These are phyloP conservation scores for Fusarium buxicola DNA, from an alignment of 2,329 filamentous ascomycete species.

Conservation along the genomic window DNA sequence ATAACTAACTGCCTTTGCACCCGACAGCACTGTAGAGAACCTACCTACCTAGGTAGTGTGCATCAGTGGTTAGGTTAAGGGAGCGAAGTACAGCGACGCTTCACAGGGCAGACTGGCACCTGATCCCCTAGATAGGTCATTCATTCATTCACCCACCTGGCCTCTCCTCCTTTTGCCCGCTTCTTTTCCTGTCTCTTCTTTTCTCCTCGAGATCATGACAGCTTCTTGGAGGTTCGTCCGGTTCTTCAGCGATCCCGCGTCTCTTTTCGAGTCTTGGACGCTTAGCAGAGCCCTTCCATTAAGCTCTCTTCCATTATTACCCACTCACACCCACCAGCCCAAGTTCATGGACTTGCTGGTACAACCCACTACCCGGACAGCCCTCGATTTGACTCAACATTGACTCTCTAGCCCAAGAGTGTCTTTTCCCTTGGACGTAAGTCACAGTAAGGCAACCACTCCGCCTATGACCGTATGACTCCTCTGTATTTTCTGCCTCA, in stretches of 20 bases:
- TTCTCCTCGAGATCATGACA: neutral
- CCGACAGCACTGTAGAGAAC: neutral
- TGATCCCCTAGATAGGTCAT: constrained; percentile 16
- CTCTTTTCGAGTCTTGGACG: neutral
- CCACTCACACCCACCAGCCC: neutral
- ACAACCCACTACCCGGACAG: neutral
- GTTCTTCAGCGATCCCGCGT: neutral
- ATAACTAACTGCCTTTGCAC: constrained; percentile 4
- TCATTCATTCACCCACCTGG: constrained; percentile 14
- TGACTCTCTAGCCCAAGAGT: neutral
- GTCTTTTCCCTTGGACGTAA: constrained; percentile 3
- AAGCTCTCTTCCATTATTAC: neutral
- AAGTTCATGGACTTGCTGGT: neutral
- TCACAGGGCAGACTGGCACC: constrained; percentile 12
- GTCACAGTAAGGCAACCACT: constrained; percentile 22
- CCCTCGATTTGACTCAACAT: neutral
- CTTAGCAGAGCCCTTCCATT: neutral
- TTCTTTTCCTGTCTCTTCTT: neutral
- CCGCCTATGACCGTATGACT: constrained; percentile 17
- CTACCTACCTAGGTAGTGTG: neutral
- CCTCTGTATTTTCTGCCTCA: constrained; percentile 10
- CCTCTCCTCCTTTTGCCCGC: constrained; percentile 12
- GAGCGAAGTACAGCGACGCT: neutral
- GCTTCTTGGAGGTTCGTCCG: neutral
- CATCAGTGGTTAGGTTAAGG: constrained; percentile 16